phyloP scores from a whole-genome alignment of 2,329 filamentous ascomycete genomes.

The Trichophyton verrucosum region DNA sequence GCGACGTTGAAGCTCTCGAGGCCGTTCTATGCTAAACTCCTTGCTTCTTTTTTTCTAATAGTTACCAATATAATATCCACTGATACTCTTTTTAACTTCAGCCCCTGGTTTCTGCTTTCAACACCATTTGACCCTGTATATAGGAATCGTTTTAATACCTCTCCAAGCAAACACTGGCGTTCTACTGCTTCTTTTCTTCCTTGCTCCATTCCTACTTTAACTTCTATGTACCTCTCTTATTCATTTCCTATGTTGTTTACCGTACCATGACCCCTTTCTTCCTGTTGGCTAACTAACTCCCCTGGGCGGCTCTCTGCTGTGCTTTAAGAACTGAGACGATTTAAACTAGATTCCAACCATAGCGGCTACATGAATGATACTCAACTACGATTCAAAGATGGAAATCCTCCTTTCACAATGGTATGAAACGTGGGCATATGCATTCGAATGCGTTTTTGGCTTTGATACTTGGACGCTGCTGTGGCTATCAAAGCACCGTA shows the following conservation, averaged over 20 bases:
- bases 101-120: too few relatives aligned
- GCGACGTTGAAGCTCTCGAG: slow-evolving; percentile 34
- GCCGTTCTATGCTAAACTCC: slow-evolving; percentile 26
- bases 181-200: neutral
- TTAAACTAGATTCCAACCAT: neutral
- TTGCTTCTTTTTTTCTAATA: neutral
- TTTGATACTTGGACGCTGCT: too few relatives aligned
- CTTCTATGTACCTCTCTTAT: neutral
- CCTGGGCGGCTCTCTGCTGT: neutral
- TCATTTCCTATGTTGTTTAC: neutral
- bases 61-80: too few relatives aligned
- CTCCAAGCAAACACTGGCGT: neutral
- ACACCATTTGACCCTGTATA: neutral
- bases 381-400: neutral
- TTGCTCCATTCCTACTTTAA: neutral
- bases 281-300: neutral
- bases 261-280: neutral
- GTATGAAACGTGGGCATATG: neutral
- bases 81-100: too few relatives aligned
- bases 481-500: neutral
- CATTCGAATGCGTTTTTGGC: too few relatives aligned
- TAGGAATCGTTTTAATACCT: neutral
- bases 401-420: neutral
- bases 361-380: neutral
- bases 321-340: neutral